Percentiles rank a stretch among this genome's conserved stretches.
Evolutionary conservation across 768 basidiomycete species (phyloP).

Genomic region (Mycena albidolilacea): DNA sequence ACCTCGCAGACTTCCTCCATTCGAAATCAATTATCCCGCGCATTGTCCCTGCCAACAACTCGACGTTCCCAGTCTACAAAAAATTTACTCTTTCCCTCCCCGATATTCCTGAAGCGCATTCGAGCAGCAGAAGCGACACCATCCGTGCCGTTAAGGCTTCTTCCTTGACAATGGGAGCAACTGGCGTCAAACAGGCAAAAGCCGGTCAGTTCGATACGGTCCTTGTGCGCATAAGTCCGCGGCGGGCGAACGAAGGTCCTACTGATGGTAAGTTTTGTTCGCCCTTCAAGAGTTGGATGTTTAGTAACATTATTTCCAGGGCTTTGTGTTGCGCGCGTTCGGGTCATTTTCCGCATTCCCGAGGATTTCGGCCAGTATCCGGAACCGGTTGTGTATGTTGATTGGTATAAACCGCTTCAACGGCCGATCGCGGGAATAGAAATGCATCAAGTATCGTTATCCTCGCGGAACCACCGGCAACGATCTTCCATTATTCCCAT

Average conservation of each 20-base stretch:
- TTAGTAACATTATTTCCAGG: conserved; percentile 16
- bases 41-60: not conserved
- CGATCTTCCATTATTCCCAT: conserved; percentile 44
- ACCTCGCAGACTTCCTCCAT: conserved; percentile 21
- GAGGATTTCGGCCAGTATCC: conserved; percentile 19
- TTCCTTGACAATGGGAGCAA: conserved; percentile 11
- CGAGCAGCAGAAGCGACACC: conserved; percentile 21
- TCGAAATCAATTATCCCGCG: no score
- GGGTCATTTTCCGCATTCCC: conserved; percentile 45
- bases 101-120: conserved; percentile 33
- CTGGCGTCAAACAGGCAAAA: conserved; percentile 32
- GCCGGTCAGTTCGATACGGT: no score
- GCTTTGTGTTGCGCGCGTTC: conserved; percentile 45
- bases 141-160: conserved; percentile 34
- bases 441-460: no score
- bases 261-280: conserved; percentile 30
- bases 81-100: conserved; percentile 39
- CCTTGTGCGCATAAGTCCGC: conserved; percentile 28
- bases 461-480: no score
- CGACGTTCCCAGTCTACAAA: conserved; percentile 42
- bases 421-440: no score
- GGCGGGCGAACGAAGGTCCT: conserved; percentile 5
- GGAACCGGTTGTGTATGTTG: no score
- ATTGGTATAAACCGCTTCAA: no score
- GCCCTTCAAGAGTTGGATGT: not conserved